These are phyloP conservation scores for Grosmannia serpens DNA, from an alignment of 2,329 filamentous ascomycete genomes.

Conservation along the genomic window DNA sequence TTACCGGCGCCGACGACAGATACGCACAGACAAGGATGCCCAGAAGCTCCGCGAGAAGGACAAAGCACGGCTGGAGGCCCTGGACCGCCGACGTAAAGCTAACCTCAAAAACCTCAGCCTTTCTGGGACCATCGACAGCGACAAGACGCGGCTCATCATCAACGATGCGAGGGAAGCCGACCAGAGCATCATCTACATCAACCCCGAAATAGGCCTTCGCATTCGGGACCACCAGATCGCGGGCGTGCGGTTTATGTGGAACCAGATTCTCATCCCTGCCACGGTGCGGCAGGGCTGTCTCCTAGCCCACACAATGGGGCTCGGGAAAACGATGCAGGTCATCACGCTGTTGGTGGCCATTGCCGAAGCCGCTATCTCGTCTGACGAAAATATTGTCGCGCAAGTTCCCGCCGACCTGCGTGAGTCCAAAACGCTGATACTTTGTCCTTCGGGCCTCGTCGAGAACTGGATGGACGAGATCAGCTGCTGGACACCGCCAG, in stretches of 20 bases:
- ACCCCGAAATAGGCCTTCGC: slow-evolving; percentile 46
- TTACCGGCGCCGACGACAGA: slow-evolving; percentile 33
- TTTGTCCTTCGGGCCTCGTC: slow-evolving; percentile 65
- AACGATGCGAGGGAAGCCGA: slow-evolving; percentile 53
- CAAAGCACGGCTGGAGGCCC: slow-evolving; percentile 37
- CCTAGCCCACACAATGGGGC: slow-evolving; percentile 80
- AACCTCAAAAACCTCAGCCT: slow-evolving; percentile 34
- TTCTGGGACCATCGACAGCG: slow-evolving; percentile 29
- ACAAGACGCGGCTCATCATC: slow-evolving; percentile 45
- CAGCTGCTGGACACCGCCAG: slow-evolving; percentile 50
- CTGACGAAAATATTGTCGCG: slow-evolving; percentile 39
- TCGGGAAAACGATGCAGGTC: slow-evolving; percentile 88
- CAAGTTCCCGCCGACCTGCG: slow-evolving; percentile 61
- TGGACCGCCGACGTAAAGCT: slow-evolving; percentile 38
- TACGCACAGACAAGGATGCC: slow-evolving; percentile 36
- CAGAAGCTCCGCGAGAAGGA: slow-evolving; percentile 45
- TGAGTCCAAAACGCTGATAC: slow-evolving; percentile 52
- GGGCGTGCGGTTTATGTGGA: slow-evolving; percentile 82
- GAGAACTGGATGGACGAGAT: slow-evolving; percentile 80
- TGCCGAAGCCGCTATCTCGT: slow-evolving; percentile 50
- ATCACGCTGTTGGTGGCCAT: slow-evolving; percentile 74
- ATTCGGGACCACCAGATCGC: slow-evolving; percentile 74
- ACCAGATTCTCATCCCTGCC: slow-evolving; percentile 56
- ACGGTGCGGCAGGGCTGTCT: slow-evolving; percentile 60
- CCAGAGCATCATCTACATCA: slow-evolving; percentile 51